Evolutionary conservation across 2,329 filamentous ascomycete genomes (phyloP), one percentile per base, ranked within the genome.

Genomic region (Colletotrichum sp.): DNA sequence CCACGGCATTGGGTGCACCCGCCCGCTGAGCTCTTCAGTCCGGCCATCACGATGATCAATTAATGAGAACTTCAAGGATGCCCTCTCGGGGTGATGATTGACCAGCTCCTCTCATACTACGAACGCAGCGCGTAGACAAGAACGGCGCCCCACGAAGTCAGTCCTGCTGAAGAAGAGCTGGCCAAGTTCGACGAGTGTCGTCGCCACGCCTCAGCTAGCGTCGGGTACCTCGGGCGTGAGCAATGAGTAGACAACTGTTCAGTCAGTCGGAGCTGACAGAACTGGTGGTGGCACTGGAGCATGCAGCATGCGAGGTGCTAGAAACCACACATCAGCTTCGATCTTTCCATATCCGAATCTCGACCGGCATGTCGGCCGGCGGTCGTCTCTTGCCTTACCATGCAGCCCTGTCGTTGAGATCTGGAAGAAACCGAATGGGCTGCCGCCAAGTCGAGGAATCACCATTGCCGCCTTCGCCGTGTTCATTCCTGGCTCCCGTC

Each of bases 31-130:
- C 6, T 14, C 13, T 14, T 36, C 14, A 36, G 34, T 16, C 14
- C 14, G 34, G 4, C 14, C 34, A 36, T 34, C 32, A 34, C 32
- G 32, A 34, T 7, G 32, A 34, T 3, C 32, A 3, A 34, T 34
- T 0, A 4, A 6, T 34, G 32, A 3, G 1, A 34, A 34, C 0
- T 1, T 34, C 32, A 14, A 34, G 32, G 32, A 34, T 34, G 32
- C 32, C 1, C 13, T 14, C 32, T 34, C 32, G 32, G 2, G 32
- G 12, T 34, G 32, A 36, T 36, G 1, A 2, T 36, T 36, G 13
- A 2, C 34, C 1, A 36, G 34, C 34, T 36, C 0, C 14, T 36
- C 34, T 36, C 32, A 14, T 14, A 34, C 13, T 34, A 14, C 13
- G 32, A 34, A 34, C 13, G 13, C 32, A 4, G 32, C 32, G 32